phyloP scores from a whole-genome alignment of 1,284 basidiomycete genomes.

The Polyporus tsugae region DNA sequence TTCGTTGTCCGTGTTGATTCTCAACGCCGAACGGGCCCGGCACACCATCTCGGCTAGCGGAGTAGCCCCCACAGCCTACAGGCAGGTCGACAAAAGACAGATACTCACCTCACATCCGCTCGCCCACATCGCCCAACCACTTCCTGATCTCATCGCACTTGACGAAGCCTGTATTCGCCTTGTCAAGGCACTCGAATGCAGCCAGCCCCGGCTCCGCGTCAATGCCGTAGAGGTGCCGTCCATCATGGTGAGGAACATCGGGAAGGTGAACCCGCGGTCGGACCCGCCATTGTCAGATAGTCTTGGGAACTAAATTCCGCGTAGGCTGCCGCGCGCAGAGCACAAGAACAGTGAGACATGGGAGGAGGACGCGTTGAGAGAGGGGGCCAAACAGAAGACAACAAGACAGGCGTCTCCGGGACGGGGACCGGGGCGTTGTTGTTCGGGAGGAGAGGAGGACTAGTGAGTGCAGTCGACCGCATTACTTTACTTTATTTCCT shows the following conservation, averaged over 20 bases:
- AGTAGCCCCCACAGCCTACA: no score
- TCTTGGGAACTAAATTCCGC: no score
- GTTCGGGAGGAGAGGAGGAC: constrained; percentile 15
- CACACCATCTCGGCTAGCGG: no score
- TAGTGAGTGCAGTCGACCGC: constrained; percentile 1
- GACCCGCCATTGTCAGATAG: constrained; percentile 48
- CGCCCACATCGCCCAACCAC: constrained; percentile 85
- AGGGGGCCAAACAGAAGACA: constrained; percentile 31
- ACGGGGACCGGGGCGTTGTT: constrained; percentile 19
- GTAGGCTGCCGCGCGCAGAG: no score
- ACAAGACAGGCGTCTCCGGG: constrained; percentile 26
- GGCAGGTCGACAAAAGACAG: not conserved
- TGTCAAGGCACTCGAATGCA: constrained; percentile 93
- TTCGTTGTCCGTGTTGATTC: constrained; percentile 80
- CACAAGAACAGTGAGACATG: not conserved
- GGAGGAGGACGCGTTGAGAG: constrained; percentile 23
- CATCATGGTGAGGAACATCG: constrained; percentile 97
- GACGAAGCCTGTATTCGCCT: constrained; percentile 84
- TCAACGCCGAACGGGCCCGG: constrained; percentile 54
- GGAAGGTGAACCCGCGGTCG: constrained; percentile 85
- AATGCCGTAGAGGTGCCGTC: constrained; percentile 88
- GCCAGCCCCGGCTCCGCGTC: constrained; percentile 89
- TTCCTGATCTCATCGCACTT: constrained; percentile 85
- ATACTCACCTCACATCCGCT: constrained; percentile 84
- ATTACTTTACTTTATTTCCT: not conserved